These are phyloP conservation scores for Pyricularia grisea DNA, from an alignment of 2,329 filamentous ascomycete species.

Conservation along the genomic window DNA sequence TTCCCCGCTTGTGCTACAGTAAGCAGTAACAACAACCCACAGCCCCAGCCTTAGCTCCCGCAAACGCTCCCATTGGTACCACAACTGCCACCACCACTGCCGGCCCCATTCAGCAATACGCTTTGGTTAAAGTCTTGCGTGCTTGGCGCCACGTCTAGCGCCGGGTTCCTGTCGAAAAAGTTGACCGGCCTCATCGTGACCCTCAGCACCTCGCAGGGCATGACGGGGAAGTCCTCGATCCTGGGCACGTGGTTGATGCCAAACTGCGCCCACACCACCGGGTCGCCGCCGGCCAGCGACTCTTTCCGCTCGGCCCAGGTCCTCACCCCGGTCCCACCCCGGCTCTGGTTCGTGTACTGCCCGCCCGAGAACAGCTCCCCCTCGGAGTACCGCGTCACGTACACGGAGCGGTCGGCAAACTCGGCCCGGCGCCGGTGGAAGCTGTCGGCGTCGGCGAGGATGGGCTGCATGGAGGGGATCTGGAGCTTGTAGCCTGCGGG, in stretches of 20 bases:
- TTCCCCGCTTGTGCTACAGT: not conserved
- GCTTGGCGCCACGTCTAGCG: constrained; percentile 37
- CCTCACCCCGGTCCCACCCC: constrained; percentile 22
- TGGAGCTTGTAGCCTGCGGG: constrained; percentile 37
- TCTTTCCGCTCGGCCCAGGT: constrained; percentile 28
- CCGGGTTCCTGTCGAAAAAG: constrained; percentile 42
- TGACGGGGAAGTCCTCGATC: constrained; percentile 59
- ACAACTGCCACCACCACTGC: not conserved
- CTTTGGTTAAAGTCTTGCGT: constrained; percentile 31
- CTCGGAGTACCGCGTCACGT: constrained; percentile 34
- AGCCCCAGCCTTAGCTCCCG: not conserved
- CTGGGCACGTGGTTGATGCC: constrained; percentile 52
- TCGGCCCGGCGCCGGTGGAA: constrained; percentile 30
- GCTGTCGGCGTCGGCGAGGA: constrained; percentile 28
- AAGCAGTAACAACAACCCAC: not conserved
- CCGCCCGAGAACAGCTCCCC: constrained; percentile 33
- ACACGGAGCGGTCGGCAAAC: constrained; percentile 33
- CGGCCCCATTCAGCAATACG: constrained; percentile 15
- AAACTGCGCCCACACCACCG: constrained; percentile 43
- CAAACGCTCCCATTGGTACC: not conserved
- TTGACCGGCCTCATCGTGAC: constrained; percentile 40
- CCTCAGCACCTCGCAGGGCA: constrained; percentile 50
- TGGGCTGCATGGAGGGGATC: constrained; percentile 33
- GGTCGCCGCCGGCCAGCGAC: constrained; percentile 32
- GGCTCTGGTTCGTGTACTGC: constrained; percentile 36